Conservation (phyloP, 345 rosid genomes). For the Salix udensis region DNA sequence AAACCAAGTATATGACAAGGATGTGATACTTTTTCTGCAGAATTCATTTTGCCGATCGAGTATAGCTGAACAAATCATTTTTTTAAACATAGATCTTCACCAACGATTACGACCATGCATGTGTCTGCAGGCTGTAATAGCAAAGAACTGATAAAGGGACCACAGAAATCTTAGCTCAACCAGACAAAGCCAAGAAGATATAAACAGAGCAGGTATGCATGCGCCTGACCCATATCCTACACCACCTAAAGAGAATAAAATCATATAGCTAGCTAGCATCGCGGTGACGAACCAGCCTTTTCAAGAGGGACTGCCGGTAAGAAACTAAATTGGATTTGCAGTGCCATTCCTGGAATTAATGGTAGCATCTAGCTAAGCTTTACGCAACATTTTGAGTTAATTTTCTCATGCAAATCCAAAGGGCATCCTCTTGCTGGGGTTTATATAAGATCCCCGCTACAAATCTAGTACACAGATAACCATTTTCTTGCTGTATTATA, state of each 20-base stretch:
- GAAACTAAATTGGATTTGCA: background rate
- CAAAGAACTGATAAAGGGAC: background rate
- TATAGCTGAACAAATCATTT: background rate
- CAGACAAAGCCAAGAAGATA: background rate
- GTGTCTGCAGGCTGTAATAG: background rate
- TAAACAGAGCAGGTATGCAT: background rate
- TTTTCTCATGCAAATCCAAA: background rate
- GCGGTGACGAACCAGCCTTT: background rate
- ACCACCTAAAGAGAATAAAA: background rate
- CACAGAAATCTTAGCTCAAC: background rate
- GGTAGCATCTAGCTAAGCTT: background rate
- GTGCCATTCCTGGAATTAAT: background rate
- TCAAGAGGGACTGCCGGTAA: background rate
- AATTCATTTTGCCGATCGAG: no score
- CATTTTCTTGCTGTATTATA: background rate
- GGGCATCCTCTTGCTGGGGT: background rate
- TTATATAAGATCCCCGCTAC: background rate
- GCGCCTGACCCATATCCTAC: background rate
- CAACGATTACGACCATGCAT: background rate
- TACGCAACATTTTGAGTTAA: background rate
- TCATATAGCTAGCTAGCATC: background rate
- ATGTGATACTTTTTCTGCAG: background rate
- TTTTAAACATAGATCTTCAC: background rate
- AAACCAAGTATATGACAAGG: background rate
- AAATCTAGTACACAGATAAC: background rate